phyloP scores from a whole-genome alignment of 139 green algal genomes.

The Zygnema circumcarinatum region DNA sequence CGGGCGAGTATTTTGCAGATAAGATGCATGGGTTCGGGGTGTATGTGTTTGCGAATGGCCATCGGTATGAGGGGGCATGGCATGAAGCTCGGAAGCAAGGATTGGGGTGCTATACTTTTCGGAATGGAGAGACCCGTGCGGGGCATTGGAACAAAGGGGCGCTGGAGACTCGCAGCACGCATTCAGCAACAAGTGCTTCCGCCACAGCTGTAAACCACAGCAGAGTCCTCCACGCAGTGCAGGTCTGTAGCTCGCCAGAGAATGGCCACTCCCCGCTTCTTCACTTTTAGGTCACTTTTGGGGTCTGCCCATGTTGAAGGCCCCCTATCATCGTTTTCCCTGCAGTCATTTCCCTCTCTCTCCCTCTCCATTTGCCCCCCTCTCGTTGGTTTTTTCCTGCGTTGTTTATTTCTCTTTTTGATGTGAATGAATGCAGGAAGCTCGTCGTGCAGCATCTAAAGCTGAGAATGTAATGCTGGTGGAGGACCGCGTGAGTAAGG shows the following conservation, averaged over 20 bases:
- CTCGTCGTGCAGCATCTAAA: conserved; percentile 37
- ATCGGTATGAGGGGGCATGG: conserved; percentile 57
- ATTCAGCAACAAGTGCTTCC: conserved; percentile 31
- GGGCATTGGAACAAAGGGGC: conserved; percentile 50
- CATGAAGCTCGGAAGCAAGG: conserved; percentile 59
- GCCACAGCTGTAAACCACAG: conserved; percentile 47
- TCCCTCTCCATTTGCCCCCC: background rate
- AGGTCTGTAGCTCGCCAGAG: conserved; percentile 22
- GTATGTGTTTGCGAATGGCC: conserved; percentile 50
- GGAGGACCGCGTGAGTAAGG: conserved; percentile 51
- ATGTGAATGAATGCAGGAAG: conserved; percentile 48
- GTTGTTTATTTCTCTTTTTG: background rate
- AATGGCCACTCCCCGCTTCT: conserved; percentile 5
- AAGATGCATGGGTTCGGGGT: conserved; percentile 56
- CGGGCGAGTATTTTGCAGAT: conserved; percentile 49
- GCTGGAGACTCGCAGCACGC: conserved; percentile 48
- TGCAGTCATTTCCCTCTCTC: background rate
- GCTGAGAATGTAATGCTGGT: conserved; percentile 46
- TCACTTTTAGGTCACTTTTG: background rate
- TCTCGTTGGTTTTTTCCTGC: background rate
- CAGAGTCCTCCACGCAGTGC: conserved; percentile 50
- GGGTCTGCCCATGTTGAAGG: background rate
- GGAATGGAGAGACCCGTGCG: conserved; percentile 51
- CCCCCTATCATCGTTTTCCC: background rate
- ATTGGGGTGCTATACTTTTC: conserved; percentile 53